These are phyloP conservation scores for Xylaria sp. DNA, from an alignment of 2,329 filamentous ascomycete genomes.

Conservation along the genomic window DNA sequence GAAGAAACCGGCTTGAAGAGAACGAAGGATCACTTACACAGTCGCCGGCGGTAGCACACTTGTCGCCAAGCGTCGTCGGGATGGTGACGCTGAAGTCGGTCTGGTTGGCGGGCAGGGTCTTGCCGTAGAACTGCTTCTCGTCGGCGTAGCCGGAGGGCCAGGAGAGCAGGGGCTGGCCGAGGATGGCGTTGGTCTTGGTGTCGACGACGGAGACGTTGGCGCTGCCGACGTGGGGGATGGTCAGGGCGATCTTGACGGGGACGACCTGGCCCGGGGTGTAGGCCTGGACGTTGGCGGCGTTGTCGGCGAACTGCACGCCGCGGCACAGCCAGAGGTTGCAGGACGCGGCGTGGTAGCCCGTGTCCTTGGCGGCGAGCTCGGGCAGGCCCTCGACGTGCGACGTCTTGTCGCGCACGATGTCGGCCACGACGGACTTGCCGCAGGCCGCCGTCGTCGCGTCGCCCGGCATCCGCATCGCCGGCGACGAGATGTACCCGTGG, in stretches of 20 bases:
- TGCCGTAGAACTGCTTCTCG: slow-evolving; percentile 46
- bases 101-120: slow-evolving; percentile 45
- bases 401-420: slow-evolving; percentile 46
- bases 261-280: slow-evolving; percentile 57
- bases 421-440: slow-evolving; percentile 42
- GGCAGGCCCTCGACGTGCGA: slow-evolving; percentile 50
- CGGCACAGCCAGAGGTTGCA: slow-evolving; percentile 56
- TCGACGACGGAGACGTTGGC: slow-evolving; percentile 63
- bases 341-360: slow-evolving; percentile 41
- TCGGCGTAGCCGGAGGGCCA: slow-evolving; percentile 49
- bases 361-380: slow-evolving; percentile 46
- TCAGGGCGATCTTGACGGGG: slow-evolving; percentile 56
- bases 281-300: slow-evolving; percentile 52
- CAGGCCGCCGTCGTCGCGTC: slow-evolving; percentile 44
- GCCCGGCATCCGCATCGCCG: slow-evolving; percentile 43
- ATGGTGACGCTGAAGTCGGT: slow-evolving; percentile 48
- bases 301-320: slow-evolving; percentile 56
- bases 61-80: slow-evolving; percentile 42
- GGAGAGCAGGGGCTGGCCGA: slow-evolving; percentile 49
- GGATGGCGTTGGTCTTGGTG: slow-evolving; percentile 55
- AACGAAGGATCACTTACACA: slow-evolving; percentile 44
- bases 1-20: not conserved
- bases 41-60: slow-evolving; percentile 45
- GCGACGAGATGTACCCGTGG: slow-evolving; percentile 47
- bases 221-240: slow-evolving; percentile 59